A percentile compares a stretch with the other conserved stretches of the same genome.
These are phyloP conservation scores for Friedmanniomyces simplex DNA, from an alignment of 495 filamentous ascomycete genomes.

Conservation along the genomic window DNA sequence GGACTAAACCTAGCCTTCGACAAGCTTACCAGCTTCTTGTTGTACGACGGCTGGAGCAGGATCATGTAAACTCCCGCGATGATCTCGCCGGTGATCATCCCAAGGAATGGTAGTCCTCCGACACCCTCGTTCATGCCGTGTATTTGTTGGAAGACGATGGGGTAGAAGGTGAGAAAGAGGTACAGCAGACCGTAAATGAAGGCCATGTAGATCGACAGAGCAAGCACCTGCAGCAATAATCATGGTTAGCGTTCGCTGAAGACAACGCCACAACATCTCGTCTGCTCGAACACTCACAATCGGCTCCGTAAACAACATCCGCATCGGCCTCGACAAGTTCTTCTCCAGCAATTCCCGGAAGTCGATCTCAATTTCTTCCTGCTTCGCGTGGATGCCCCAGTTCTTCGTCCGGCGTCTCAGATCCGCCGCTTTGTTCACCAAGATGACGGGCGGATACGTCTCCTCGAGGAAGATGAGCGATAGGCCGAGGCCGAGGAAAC, in stretches of 20 bases:
- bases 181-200: conserved; percentile 68
- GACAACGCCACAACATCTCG: conserved; percentile 64
- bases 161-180: conserved; percentile 71
- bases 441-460: conserved; percentile 73
- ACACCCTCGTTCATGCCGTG: conserved; percentile 58
- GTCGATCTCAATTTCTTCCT: conserved; percentile 87
- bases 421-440: conserved; percentile 65
- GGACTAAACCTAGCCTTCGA: neutral
- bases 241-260: conserved; percentile 23
- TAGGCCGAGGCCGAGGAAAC: conserved; percentile 57
- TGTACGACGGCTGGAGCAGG: conserved; percentile 55
- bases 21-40: conserved; percentile 26
- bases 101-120: conserved; percentile 66
- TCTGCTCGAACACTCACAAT: conserved; percentile 46
- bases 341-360: conserved; percentile 66
- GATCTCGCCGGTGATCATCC: conserved; percentile 66
- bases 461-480: conserved; percentile 66
- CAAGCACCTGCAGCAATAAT: neutral
- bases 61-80: conserved; percentile 56
- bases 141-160: conserved; percentile 64
- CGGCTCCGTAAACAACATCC: conserved; percentile 70
- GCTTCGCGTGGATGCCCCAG: conserved; percentile 90
- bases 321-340: conserved; percentile 73
- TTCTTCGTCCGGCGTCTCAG: conserved; percentile 74
- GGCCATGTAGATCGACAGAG: conserved; percentile 12